A percentile compares a stretch with the other conserved stretches of the same genome.
Evolutionary conservation across 2,329 filamentous ascomycete species (phyloP).

Genomic region (Cordyceps fumosorosea): DNA sequence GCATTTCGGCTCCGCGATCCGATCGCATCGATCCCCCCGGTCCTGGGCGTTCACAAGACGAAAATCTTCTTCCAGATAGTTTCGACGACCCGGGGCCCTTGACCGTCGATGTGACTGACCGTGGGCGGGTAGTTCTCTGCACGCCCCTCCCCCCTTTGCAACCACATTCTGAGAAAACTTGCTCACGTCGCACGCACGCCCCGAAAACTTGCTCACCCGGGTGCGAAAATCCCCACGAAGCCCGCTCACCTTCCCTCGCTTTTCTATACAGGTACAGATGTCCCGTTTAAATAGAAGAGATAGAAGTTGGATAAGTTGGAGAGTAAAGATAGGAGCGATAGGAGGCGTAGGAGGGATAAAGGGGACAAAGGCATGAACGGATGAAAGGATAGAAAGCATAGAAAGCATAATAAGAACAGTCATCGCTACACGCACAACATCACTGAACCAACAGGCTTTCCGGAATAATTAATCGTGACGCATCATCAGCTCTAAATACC

Average conservation of each 20-base stretch:
- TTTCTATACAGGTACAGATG: neutral
- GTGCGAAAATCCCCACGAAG: neutral
- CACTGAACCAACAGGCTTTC: neutral
- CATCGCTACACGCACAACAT: neutral
- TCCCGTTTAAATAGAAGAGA: no score
- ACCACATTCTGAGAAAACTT: neutral
- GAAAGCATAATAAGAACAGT: no score
- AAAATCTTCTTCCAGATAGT: neutral
- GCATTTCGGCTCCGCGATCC: neutral
- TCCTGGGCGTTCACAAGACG: no score
- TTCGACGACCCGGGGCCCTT: neutral
- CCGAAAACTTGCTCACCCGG: neutral
- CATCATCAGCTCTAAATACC: conserved; percentile 9
- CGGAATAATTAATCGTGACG: neutral
- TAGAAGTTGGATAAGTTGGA: no score
- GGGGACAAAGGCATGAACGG: no score
- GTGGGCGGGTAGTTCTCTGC: neutral
- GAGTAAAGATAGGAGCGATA: no score
- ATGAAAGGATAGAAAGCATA: no score
- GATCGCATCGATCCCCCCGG: neutral
- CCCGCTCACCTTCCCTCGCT: no score
- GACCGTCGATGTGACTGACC: no score
- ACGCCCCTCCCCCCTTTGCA: neutral
- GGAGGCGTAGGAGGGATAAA: no score
- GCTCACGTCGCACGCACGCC: neutral